Evolutionary conservation across 805 yeast species (phyloP), one percentile per base, ranked within the genome.

Genomic region (Wickerhamiella domercqiae): DNA sequence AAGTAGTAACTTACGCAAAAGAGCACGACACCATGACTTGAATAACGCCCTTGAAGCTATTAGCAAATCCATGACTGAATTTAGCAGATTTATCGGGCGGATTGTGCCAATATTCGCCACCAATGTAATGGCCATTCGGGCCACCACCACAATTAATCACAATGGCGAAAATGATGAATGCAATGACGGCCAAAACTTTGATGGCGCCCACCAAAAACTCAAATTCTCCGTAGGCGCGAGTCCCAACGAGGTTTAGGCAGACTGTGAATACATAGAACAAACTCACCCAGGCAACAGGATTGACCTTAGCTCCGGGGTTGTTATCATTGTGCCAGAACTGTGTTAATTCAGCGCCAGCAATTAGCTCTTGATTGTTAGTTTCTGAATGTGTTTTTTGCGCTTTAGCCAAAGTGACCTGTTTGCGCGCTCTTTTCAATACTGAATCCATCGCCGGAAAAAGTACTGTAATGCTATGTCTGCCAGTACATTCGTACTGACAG

Each of bases 1-100:
- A n/a, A n/a, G 51, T 65, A 78, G n/a, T n/a, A n/a, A n/a, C n/a
- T n/a, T n/a, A n/a, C 7, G 84, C 79, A 53, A 76, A 78, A 3
- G 75, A 71, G 14, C 47, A 43, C 32, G 76, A 70, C 34, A 73
- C 73, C 42, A 75, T 66, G 7, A 71, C 79, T 0, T 76, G 62
- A 41, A 72, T 67, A 31, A 75, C 68, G 38, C 81, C 81, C 53
- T 75, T 72, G 55, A 75, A 72, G 7, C 66, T 70, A 45, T 83
- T 75, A 7, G 75, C 71, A 43, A 53, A 69, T 16, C 33, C 33
- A 9, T 21, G 33, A 7, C 21, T 30, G 16, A 30, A 30, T n/a
- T 30, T 13, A 7, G 11, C 21, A 6, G 33, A 9, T 17, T 14
- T 18, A 7, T 13, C 21, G 26, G 60, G 71, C 0, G 81, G 81